A percentile compares a stretch with the other conserved stretches of the same genome.
Conservation (phyloP, 495 filamentous ascomycete genomes). For the Parathielavia appendiculata region DNA sequence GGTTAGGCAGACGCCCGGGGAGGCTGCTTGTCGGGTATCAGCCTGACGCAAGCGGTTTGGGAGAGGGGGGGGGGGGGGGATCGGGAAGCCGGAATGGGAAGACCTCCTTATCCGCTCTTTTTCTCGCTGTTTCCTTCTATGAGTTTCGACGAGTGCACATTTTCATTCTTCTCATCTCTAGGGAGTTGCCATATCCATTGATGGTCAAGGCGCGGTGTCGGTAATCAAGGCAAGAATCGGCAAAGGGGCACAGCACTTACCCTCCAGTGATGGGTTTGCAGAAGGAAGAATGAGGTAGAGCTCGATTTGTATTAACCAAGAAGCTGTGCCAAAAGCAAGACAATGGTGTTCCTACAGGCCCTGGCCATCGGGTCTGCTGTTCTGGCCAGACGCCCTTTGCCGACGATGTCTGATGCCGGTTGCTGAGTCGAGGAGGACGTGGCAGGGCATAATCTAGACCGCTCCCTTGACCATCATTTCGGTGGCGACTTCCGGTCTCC, state of each 20-base stretch:
- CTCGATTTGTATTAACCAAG: background rate
- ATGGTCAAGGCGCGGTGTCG: background rate
- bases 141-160: background rate
- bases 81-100: background rate
- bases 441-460: background rate
- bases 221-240: constrained; percentile 11
- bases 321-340: constrained; percentile 5
- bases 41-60: background rate
- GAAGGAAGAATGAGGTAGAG: background rate
- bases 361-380: constrained; percentile 4
- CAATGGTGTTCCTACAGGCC: background rate
- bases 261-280: constrained; percentile 13
- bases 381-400: constrained; percentile 2
- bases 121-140: background rate
- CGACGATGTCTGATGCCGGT: background rate
- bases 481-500: background rate
- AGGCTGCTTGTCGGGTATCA: constrained; percentile 4
- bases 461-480: background rate
- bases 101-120: background rate
- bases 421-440: background rate
- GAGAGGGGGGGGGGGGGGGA: background rate
- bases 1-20: background rate
- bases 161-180: background rate
- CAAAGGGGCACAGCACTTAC: constrained; percentile 17
- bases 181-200: background rate